Percentiles rank a stretch among this genome's conserved stretches.
Conservation (phyloP, 768 basidiomycete genomes). For the Tylopilus cervinicoccineus region DNA sequence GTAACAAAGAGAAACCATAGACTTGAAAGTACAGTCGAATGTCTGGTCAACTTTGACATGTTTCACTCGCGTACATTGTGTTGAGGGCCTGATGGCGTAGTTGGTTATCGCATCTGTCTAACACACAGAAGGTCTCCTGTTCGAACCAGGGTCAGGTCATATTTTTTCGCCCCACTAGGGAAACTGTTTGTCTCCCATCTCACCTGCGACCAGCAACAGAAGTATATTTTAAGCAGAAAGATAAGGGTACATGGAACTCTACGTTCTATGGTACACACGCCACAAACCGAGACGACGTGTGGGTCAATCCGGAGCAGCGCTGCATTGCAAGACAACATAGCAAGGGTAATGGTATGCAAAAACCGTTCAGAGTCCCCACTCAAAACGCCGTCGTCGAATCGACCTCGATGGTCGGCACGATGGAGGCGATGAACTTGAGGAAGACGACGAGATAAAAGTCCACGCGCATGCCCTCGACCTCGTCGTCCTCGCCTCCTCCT, state of each 20-base stretch:
- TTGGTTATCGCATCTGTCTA: constrained; percentile 82
- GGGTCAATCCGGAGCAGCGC: constrained; percentile 3
- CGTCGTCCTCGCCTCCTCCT: constrained; percentile 37
- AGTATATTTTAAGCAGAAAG: constrained; percentile 18
- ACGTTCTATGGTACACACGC: constrained; percentile 22
- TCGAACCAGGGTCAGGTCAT: constrained; percentile 54
- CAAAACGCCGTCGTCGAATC: constrained; percentile 82
- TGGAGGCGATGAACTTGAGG: constrained; percentile 98
- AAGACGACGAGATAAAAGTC: constrained; percentile 98
- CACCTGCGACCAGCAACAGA: no score
- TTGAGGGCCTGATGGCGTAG: constrained; percentile 30
- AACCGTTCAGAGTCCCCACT: constrained; percentile 7
- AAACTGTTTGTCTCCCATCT: no score
- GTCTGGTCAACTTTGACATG: no score
- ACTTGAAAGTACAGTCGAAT: no score
- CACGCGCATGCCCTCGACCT: constrained; percentile 90
- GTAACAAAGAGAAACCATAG: no score
- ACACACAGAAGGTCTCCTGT: constrained; percentile 74
- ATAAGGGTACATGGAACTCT: constrained; percentile 21
- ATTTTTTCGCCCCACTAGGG: no score
- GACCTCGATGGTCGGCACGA: constrained; percentile 98
- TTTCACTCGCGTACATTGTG: no score
- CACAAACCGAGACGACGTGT: background rate
- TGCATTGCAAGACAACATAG: background rate
- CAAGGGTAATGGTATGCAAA: constrained; percentile 14